phyloP scores from a whole-genome alignment of 345 rosid genomes.

The Euphorbia pulcherrima region DNA sequence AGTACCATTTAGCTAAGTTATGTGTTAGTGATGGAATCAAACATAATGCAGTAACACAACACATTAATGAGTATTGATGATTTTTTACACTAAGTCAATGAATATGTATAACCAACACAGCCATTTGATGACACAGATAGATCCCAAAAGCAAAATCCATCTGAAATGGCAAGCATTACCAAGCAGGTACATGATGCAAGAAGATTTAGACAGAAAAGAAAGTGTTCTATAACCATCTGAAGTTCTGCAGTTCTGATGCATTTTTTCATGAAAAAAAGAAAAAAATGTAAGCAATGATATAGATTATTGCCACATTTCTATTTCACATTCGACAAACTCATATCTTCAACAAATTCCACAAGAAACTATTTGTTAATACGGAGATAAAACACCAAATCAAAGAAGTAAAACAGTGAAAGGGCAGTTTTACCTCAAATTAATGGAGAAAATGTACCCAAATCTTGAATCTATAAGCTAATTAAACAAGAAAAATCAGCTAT shows the following conservation, averaged over 20 bases:
- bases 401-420: conserved; percentile 1
- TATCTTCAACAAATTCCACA: background rate
- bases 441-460: too few species aligned
- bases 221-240: too few species aligned
- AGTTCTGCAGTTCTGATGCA: background rate
- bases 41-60: background rate
- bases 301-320: background rate
- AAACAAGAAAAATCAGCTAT: too few species aligned
- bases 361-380: too few species aligned
- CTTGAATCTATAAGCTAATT: too few species aligned
- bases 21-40: background rate
- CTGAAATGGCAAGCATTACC: background rate
- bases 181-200: background rate
- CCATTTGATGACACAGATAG: background rate
- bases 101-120: background rate
- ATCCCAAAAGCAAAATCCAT: background rate
- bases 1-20: background rate
- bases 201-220: background rate
- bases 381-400: background rate
- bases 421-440: conserved; percentile 43
- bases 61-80: background rate
- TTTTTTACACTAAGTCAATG: background rate
- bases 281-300: background rate
- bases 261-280: background rate
- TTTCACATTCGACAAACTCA: background rate